Percentiles rank a stretch among this genome's conserved stretches.
These are phyloP conservation scores for Delonix regia DNA, from an alignment of 306 rosid species.

Conservation along the genomic window DNA sequence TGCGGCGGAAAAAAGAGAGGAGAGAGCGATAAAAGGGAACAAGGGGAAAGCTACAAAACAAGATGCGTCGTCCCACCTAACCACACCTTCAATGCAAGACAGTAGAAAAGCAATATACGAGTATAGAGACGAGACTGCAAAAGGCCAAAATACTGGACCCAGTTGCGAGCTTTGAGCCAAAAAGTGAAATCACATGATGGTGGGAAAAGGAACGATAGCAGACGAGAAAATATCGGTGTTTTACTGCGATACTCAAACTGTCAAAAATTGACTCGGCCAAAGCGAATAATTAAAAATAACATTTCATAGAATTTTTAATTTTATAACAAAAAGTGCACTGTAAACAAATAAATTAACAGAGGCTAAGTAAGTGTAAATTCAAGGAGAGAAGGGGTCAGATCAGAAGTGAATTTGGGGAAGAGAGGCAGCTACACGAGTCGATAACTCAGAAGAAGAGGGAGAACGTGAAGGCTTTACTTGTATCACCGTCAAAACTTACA, in stretches of 20 bases:
- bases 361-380: not conserved
- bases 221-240: conserved; percentile 27
- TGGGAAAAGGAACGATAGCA: not conserved
- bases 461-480: not conserved
- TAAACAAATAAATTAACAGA: not conserved
- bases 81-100: conserved; percentile 51
- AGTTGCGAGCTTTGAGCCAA: not conserved
- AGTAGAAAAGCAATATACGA: conserved; percentile 31
- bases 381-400: not conserved
- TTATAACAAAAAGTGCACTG: not conserved
- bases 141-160: not conserved
- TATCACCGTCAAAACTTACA: not conserved
- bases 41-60: conserved; percentile 37
- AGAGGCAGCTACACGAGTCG: no score
- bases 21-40: not conserved
- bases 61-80: conserved; percentile 50
- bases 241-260: conserved; percentile 48
- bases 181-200: not conserved
- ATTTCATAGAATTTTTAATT: not conserved
- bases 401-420: no score
- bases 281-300: not conserved
- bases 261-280: conserved; percentile 33
- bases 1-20: conserved; percentile 47
- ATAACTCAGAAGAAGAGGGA: not conserved
- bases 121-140: not conserved